Base-by-base conservation (phyloP, 148 eudicot species). In the Mesembryanthemum crystallinum region DNA sequence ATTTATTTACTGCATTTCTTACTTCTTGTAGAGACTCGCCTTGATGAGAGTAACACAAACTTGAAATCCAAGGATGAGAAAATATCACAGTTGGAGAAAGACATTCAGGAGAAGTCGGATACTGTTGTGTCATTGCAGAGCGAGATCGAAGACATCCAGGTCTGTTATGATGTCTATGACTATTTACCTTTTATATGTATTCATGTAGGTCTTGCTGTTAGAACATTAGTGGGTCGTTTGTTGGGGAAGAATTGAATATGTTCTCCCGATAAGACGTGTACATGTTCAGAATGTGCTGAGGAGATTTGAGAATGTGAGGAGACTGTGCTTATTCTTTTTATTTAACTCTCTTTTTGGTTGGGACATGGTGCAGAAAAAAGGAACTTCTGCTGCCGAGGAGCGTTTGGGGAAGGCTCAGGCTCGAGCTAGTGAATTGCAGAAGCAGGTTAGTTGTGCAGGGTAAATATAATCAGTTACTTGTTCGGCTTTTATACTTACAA, bases 381-480 rank as follows among this genome's bases (percentile, higher is more conserved):
- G 90, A 32, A 63, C 86, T 17, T 72, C 83, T n/a, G 91, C 84
- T 84, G 95, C 85, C 65, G 88, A 88, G 78, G 88, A 86, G 82
- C 83, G 78, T 78, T 78, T 82, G 30, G 80, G 66, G 60, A 85
- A 86, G 82, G 93, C 97, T 70, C 83, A 85, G 78, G 85, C 91
- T 52, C 86, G 81, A 66, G 90, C 85, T 37, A 75, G 49, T 60
- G 94, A 88, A 69, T 80, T 93, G 67, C 88, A 88, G 80, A 89
- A 86, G 80, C 80, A 87, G 88, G 94, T 88, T 43, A 73, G 79
- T 82, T 72, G 6, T 70, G 43, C 33, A 21, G 24, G 42, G 52
- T 8, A 71, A 21, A 74, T 25, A 45, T 17, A 65, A 13, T 24
- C 7, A 42, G 45, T 12, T 57, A 58, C 33, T 65, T 59, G 65